phyloP scores from a whole-genome alignment of 208 protist genomes.

The Acanthamoeba sp. region DNA sequence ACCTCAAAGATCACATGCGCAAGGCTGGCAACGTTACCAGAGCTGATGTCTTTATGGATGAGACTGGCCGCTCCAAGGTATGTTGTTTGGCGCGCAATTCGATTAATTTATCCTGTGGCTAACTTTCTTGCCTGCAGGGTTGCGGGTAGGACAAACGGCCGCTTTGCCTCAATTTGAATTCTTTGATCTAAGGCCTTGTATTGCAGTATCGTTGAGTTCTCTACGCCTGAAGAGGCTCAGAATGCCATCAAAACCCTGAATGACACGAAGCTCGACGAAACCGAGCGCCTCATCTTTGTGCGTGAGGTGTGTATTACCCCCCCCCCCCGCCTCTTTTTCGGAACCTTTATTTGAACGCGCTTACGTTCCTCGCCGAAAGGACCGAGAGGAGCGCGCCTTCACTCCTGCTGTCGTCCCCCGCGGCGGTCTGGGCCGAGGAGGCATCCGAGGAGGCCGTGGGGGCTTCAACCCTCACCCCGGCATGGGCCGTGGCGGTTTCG shows the following conservation, averaged over 20 bases:
- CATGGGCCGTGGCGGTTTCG: background rate
- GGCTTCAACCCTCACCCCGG: background rate
- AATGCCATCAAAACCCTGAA: conserved; percentile 64
- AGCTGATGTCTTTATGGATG: conserved; percentile 6
- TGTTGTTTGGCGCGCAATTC: background rate
- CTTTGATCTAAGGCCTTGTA: background rate
- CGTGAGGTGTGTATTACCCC: conserved; percentile 12
- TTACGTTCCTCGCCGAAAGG: background rate
- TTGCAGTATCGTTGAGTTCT: conserved; percentile 51
- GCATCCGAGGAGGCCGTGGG: background rate
- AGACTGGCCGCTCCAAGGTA: conserved; percentile 57
- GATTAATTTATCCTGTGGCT: background rate
- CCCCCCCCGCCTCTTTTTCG: background rate
- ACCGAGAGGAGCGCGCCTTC: background rate
- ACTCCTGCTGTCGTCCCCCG: background rate
- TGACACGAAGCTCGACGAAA: conserved; percentile 32
- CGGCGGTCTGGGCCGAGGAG: background rate
- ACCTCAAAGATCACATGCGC: conserved; percentile 71
- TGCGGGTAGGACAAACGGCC: background rate
- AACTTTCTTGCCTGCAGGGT: no score
- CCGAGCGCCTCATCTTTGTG: conserved; percentile 64
- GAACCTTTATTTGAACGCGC: background rate
- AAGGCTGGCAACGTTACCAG: conserved; percentile 50
- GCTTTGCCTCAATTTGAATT: background rate
- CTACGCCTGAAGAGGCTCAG: conserved; percentile 27